Base-by-base conservation (phyloP, 1,284 basidiomycete species). In the Tilletia walkeri region DNA sequence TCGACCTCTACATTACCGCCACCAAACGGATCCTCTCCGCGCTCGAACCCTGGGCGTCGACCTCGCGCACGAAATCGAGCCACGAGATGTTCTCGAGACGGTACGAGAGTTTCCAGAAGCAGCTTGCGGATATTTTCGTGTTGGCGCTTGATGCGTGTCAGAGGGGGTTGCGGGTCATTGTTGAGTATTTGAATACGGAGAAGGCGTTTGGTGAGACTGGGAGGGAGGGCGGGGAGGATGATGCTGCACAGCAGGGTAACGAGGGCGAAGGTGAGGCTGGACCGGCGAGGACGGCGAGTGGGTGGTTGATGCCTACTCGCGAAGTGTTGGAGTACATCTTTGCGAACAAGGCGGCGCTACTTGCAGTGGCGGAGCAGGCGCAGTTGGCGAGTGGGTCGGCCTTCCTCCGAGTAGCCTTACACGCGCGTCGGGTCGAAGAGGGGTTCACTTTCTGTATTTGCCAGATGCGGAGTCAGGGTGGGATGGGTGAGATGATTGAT, bases 381-480 rank as follows among this genome's bases (percentile, higher is more conserved):
- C 59, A 63, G 18, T 36, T 63, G 34, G 59, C 59, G 34, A 63
- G 59, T 16, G 59, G 36, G 14, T 63, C 59, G 34, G 18, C 59
- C 16, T 63, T 63, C 34, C 38, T 63, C 14, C 59, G 59, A 1
- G 59, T 63, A 0, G 59, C 30, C 34, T 14, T 63, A 16, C 59
- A 63, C 36, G 59, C 59, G 12, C 30, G 59, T 24, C 59, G 59
- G 7, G 59, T 63, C 34, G 59, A 63, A 39, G 59, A 63, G 20
- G 59, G 59, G 18, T 63, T 38, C 59, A 63, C 59, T 1, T n/a
- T 36, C 38, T 63, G 34, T 10, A 24, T 63, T 36, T 34, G 59
- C 16, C 16, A 10, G 59, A 18, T 63, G 59, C 9, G 30, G 59
- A 45, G 6, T 7, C 41, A 45, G 41, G 41, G 9, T 45, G 9